These are phyloP conservation scores for Yamadazyma friedrichii DNA, from an alignment of 1,139 yeast genomes.

Conservation along the genomic window DNA sequence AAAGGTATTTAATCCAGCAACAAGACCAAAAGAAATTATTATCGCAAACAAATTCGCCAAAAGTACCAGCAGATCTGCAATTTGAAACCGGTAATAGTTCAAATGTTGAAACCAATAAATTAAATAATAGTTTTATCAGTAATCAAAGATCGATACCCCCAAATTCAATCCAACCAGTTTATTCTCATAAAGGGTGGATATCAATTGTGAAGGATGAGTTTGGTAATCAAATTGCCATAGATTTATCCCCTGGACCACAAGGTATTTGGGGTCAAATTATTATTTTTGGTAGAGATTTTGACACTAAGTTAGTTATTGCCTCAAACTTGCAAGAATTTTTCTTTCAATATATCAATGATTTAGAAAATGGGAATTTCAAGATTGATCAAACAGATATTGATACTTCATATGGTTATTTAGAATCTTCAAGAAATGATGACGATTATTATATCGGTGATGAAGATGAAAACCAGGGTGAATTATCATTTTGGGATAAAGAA, in stretches of 20 bases:
- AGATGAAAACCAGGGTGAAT: slow-evolving; percentile 48
- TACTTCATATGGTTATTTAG: slow-evolving; percentile 31
- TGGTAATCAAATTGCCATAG: slow-evolving; percentile 64
- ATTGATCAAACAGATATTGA: slow-evolving; percentile 46
- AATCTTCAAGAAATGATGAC: slow-evolving; percentile 35
- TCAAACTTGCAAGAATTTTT: slow-evolving; percentile 56
- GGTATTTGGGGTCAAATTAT: slow-evolving; percentile 66
- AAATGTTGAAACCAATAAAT: slow-evolving; percentile 14
- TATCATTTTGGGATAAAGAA: slow-evolving; percentile 32
- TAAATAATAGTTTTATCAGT: slow-evolving; percentile 38
- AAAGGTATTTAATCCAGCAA: slow-evolving; percentile 32
- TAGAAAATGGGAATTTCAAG: slow-evolving; percentile 52
- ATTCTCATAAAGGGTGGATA: slow-evolving; percentile 60
- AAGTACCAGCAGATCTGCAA: background rate
- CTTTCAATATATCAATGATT: slow-evolving; percentile 45
- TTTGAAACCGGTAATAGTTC: slow-evolving; percentile 16
- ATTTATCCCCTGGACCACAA: slow-evolving; percentile 59
- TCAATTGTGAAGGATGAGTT: slow-evolving; percentile 56
- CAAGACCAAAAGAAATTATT: slow-evolving; percentile 23
- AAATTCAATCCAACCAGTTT: slow-evolving; percentile 53
- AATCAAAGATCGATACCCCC: slow-evolving; percentile 59
- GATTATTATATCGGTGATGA: slow-evolving; percentile 51
- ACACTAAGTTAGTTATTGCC: slow-evolving; percentile 60
- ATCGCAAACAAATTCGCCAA: slow-evolving; percentile 7
- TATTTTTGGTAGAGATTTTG: slow-evolving; percentile 63